A percentile compares a stretch with the other conserved stretches of the same genome.
Conservation (phyloP, 352 stramenopile genomes). For the Pythium grandisporangium region DNA sequence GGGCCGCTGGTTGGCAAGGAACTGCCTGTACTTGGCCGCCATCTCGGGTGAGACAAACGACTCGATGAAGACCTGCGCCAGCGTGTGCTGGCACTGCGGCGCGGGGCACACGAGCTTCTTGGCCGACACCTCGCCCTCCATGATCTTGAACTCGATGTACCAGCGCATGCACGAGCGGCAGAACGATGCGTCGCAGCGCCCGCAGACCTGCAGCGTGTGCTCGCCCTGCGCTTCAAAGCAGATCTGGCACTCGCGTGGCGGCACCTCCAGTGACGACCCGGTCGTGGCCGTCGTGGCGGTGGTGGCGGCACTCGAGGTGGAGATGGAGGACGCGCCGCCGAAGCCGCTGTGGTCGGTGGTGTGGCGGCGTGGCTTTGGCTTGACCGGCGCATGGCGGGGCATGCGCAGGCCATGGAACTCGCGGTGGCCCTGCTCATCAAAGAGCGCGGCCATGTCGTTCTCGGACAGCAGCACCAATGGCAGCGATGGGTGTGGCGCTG, state of each 20-base stretch:
- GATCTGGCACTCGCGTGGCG: slow-evolving; percentile 49
- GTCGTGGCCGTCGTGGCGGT: neutral
- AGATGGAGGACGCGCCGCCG: slow-evolving; percentile 11
- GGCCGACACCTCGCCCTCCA: slow-evolving; percentile 60
- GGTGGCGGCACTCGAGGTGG: slow-evolving; percentile 9
- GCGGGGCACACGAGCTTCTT: slow-evolving; percentile 69
- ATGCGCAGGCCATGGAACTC: neutral
- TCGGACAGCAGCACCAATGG: slow-evolving; percentile 7
- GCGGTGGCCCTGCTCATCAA: slow-evolving; percentile 6
- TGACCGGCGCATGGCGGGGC: slow-evolving; percentile 1
- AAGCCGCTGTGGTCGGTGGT: slow-evolving; percentile 5
- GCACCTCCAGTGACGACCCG: neutral
- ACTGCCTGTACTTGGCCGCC: slow-evolving; percentile 58
- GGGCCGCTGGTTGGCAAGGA: slow-evolving; percentile 48
- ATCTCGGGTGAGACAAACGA: slow-evolving; percentile 31
- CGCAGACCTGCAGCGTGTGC: slow-evolving; percentile 32
- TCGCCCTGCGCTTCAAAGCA: slow-evolving; percentile 59
- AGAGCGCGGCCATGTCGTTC: slow-evolving; percentile 6
- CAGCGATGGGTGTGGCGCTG: slow-evolving; percentile 2
- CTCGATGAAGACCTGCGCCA: slow-evolving; percentile 43
- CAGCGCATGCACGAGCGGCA: slow-evolving; percentile 52
- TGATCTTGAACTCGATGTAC: slow-evolving; percentile 74
- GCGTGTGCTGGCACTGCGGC: slow-evolving; percentile 34
- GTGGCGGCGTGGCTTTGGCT: too few species aligned
- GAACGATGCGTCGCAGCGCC: slow-evolving; percentile 30